Evolutionary conservation across 169 alveolate genomes (phyloP).

Genomic region (Cystoisospora suis): DNA sequence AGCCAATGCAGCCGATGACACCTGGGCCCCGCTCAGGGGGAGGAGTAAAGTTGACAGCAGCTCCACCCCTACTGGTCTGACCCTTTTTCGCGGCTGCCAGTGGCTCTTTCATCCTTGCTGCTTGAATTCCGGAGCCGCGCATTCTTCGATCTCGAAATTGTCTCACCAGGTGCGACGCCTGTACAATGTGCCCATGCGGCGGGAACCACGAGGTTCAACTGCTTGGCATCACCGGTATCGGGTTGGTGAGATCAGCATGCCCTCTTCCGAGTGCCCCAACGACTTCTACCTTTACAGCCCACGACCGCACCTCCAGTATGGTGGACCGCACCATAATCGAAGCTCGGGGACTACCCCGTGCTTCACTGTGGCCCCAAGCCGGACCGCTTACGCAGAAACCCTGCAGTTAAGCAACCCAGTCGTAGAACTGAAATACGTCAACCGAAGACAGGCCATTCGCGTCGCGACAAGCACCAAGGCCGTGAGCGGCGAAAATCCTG

Average conservation of each 20-base stretch:
- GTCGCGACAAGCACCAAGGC: slow-evolving; percentile 27
- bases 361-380: not conserved
- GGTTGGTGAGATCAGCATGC: not conserved
- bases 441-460: slow-evolving; percentile 4
- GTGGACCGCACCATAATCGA: not conserved
- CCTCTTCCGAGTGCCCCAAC: not conserved
- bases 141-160: too few species aligned
- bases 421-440: slow-evolving; percentile 13
- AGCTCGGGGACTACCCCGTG: slow-evolving; percentile 7
- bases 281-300: slow-evolving; percentile 26
- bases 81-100: too few species aligned
- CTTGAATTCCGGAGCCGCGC: too few species aligned
- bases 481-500: slow-evolving; percentile 48
- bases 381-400: not conserved
- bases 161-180: slow-evolving; percentile 55
- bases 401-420: slow-evolving; percentile 42
- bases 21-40: too few species aligned
- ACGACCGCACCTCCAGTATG: not conserved
- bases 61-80: too few species aligned
- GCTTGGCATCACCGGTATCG: slow-evolving; percentile 40
- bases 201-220: not conserved
- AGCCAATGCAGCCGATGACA: too few species aligned
- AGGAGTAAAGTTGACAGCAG: too few species aligned
- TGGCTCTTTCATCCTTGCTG: too few species aligned
- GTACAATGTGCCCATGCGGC: slow-evolving; percentile 58